Percentiles rank a stretch among this genome's conserved stretches.
Evolutionary conservation across 192 early-diverging fungal species (phyloP).

Genomic region (Podila epigama): DNA sequence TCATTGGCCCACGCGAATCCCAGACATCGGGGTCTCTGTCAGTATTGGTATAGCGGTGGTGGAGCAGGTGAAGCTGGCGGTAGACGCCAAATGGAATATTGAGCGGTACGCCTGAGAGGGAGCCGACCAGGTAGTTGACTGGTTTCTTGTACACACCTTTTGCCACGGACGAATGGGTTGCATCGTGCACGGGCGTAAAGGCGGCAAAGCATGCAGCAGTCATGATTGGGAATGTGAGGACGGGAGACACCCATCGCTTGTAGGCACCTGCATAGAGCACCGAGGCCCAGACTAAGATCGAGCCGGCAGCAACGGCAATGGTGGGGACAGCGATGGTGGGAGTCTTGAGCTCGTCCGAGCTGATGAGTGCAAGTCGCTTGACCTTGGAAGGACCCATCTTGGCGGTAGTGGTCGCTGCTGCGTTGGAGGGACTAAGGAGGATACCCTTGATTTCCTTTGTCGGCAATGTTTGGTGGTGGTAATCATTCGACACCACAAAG

Average conservation of each 20-base stretch:
- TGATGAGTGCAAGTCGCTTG: constrained; percentile 25
- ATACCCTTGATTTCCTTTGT: background rate
- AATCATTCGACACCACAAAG: background rate
- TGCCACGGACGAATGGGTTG: constrained; percentile 31
- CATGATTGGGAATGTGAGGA: constrained; percentile 30
- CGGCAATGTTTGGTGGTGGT: background rate
- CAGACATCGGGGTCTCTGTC: constrained; percentile 30
- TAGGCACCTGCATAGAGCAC: constrained; percentile 29
- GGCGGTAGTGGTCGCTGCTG: background rate
- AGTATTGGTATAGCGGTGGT: constrained; percentile 39
- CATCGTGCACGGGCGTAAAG: constrained; percentile 42
- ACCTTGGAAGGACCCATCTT: background rate
- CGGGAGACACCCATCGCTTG: constrained; percentile 26
- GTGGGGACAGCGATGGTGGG: constrained; percentile 40
- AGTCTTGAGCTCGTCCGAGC: constrained; percentile 38
- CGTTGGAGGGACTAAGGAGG: constrained; percentile 7
- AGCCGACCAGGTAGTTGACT: constrained; percentile 30
- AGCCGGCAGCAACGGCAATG: constrained; percentile 27
- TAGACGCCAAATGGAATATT: constrained; percentile 14
- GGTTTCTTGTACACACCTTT: constrained; percentile 28
- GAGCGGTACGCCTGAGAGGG: constrained; percentile 23
- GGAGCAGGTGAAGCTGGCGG: constrained; percentile 31
- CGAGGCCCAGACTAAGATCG: constrained; percentile 14
- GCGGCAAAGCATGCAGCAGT: constrained; percentile 31
- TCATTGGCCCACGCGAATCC: constrained; percentile 30